Evolutionary conservation across 352 stramenopile genomes (phyloP).

Genomic region (Pythium brachiatum): DNA sequence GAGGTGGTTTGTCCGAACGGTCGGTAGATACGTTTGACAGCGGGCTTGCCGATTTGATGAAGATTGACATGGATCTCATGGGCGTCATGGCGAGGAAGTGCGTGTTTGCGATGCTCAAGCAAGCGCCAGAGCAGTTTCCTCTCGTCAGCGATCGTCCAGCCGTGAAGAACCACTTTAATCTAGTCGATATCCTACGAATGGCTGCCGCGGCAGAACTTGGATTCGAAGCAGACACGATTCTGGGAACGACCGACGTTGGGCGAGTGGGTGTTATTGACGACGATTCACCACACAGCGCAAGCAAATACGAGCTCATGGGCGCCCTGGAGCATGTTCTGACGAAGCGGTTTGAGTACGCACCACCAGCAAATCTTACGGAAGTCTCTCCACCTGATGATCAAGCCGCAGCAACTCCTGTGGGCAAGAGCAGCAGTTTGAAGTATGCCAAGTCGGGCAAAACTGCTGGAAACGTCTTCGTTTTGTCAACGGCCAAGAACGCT

Average conservation of each 20-base stretch:
- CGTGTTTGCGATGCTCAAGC: slow-evolving; percentile 60
- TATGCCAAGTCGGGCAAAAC: slow-evolving; percentile 10
- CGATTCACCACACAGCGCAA: not conserved
- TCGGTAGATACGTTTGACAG: slow-evolving; percentile 44
- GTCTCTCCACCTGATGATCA: not conserved
- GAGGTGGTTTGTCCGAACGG: slow-evolving; percentile 30
- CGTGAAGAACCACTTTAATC: slow-evolving; percentile 38
- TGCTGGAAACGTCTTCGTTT: not conserved
- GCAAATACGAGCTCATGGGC: slow-evolving; percentile 30
- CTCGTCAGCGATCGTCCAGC: slow-evolving; percentile 25
- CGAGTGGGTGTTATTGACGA: not conserved
- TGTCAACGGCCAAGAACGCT: not conserved
- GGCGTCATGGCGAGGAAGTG: slow-evolving; percentile 54
- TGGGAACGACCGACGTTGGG: slow-evolving; percentile 16
- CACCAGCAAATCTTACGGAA: not conserved
- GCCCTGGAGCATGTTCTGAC: slow-evolving; percentile 47
- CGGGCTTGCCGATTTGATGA: slow-evolving; percentile 32
- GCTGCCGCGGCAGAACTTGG: slow-evolving; percentile 52
- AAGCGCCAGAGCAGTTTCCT: slow-evolving; percentile 54
- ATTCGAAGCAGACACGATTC: slow-evolving; percentile 40
- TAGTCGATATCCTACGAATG: slow-evolving; percentile 53
- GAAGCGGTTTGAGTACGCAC: slow-evolving; percentile 50
- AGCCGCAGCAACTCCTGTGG: not conserved
- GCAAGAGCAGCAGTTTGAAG: slow-evolving; percentile 7
- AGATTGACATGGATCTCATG: slow-evolving; percentile 47